These are phyloP conservation scores for Lachnum nothofagi DNA, from an alignment of 2,329 filamentous ascomycete species.

Conservation along the genomic window DNA sequence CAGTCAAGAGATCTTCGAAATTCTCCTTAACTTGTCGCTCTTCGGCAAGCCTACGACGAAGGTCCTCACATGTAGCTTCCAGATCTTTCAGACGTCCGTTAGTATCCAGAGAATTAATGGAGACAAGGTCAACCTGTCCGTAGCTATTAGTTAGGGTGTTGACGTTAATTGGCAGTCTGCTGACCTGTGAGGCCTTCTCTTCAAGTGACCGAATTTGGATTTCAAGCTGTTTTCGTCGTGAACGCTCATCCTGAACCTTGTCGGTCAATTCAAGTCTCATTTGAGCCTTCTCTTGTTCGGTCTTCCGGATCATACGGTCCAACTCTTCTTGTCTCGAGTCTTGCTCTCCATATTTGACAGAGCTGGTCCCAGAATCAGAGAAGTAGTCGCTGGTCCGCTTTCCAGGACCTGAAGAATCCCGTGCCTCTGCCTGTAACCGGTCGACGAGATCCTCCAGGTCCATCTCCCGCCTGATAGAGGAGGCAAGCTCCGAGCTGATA, in stretches of 20 bases:
- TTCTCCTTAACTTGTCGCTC: constrained; percentile 86
- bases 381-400: constrained; percentile 95
- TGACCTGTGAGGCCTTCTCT: constrained; percentile 64
- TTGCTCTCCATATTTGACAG: constrained; percentile 61
- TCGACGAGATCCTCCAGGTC: constrained; percentile 94
- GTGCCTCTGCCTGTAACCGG: constrained; percentile 71
- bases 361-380: constrained; percentile 89
- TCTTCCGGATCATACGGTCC: constrained; percentile 73
- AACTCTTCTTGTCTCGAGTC: constrained; percentile 65
- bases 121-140: constrained; percentile 37
- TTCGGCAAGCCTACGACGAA: constrained; percentile 74
- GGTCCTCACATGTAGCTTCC: constrained; percentile 74
- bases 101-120: constrained; percentile 53
- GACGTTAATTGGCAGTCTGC: constrained; percentile 19
- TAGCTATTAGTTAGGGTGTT: constrained; percentile 14
- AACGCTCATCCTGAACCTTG: constrained; percentile 82
- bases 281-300: constrained; percentile 87
- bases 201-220: constrained; percentile 78
- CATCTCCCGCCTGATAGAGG: constrained; percentile 91
- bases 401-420: constrained; percentile 48
- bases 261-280: constrained; percentile 78
- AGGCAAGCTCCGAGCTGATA: constrained; percentile 86
- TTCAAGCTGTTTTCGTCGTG: constrained; percentile 70
- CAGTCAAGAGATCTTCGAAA: constrained; percentile 84
- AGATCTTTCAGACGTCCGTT: constrained; percentile 67